Evolutionary conservation across 169 alveolate species (phyloP).

Genomic region (Eimeria praecox): DNA sequence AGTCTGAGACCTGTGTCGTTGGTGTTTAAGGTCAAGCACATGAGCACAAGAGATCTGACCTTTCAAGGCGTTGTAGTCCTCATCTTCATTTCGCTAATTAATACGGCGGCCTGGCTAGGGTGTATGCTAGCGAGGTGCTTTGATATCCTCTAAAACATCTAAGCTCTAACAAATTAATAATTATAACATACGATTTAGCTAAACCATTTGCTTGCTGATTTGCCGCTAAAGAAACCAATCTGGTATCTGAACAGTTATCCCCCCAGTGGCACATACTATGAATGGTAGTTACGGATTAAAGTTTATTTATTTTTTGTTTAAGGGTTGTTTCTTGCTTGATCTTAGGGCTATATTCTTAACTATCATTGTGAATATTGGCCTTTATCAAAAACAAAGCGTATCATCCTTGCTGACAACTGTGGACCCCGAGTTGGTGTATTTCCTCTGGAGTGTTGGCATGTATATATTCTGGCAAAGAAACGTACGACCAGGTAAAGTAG

Average conservation of each 20-base stretch:
- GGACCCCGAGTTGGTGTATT: slow-evolving; percentile 74
- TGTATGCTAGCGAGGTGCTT: slow-evolving; percentile 59
- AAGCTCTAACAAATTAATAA: background rate
- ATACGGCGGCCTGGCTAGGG: slow-evolving; percentile 74
- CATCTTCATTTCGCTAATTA: slow-evolving; percentile 41
- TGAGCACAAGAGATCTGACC: slow-evolving; percentile 55
- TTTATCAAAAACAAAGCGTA: slow-evolving; percentile 37
- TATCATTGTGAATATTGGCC: slow-evolving; percentile 37
- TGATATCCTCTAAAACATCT: background rate
- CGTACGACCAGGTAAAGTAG: slow-evolving; percentile 40
- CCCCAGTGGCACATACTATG: background rate
- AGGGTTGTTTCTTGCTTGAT: background rate
- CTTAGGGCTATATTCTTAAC: slow-evolving; percentile 39
- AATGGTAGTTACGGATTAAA: background rate
- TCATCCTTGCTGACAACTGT: slow-evolving; percentile 65
- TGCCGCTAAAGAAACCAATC: background rate
- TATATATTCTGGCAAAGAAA: slow-evolving; percentile 63
- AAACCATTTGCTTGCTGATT: background rate
- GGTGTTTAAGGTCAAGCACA: slow-evolving; percentile 42
- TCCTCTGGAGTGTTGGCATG: slow-evolving; percentile 76
- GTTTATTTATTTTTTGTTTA: background rate
- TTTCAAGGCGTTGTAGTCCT: slow-evolving; percentile 60
- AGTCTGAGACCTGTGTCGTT: background rate
- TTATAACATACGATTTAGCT: background rate
- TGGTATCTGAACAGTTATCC: background rate